phyloP scores from a whole-genome alignment of 805 yeast genomes.

The Wickerhamomyces canadensis region DNA sequence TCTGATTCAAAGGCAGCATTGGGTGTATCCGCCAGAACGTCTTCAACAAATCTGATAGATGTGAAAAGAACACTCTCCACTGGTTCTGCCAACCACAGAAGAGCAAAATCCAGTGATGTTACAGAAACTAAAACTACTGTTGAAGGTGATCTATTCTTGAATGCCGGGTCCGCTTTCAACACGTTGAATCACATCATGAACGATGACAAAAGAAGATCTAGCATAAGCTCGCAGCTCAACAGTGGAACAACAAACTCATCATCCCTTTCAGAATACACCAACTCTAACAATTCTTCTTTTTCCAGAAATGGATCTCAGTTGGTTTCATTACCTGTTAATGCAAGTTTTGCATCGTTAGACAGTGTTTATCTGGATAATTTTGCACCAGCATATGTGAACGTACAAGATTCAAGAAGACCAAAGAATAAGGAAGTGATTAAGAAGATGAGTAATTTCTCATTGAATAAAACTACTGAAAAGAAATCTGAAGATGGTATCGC shows the following conservation, averaged over 20 bases:
- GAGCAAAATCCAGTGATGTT: conserved; percentile 21
- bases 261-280: conserved; percentile 2
- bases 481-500: conserved; percentile 14
- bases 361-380: conserved; percentile 58
- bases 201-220: conserved; percentile 17
- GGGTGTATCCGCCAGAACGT: neutral
- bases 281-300: conserved; percentile 27
- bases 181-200: conserved; percentile 22
- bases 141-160: conserved; percentile 28
- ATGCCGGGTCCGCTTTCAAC: conserved; percentile 19
- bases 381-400: conserved; percentile 18
- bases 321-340: conserved; percentile 62
- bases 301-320: conserved; percentile 42
- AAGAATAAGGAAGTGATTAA: conserved; percentile 4
- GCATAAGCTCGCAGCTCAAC: conserved; percentile 8
- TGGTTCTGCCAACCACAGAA: conserved; percentile 8
- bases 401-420: conserved; percentile 2
- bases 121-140: conserved; percentile 21
- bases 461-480: conserved; percentile 12
- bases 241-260: neutral
- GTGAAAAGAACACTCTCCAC: neutral
- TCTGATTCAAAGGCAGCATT: neutral
- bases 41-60: neutral
- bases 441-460: conserved; percentile 16
- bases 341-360: conserved; percentile 74